phyloP scores from a whole-genome alignment of 2,329 filamentous ascomycete genomes.

The Colletotrichum gloeosporioides region DNA sequence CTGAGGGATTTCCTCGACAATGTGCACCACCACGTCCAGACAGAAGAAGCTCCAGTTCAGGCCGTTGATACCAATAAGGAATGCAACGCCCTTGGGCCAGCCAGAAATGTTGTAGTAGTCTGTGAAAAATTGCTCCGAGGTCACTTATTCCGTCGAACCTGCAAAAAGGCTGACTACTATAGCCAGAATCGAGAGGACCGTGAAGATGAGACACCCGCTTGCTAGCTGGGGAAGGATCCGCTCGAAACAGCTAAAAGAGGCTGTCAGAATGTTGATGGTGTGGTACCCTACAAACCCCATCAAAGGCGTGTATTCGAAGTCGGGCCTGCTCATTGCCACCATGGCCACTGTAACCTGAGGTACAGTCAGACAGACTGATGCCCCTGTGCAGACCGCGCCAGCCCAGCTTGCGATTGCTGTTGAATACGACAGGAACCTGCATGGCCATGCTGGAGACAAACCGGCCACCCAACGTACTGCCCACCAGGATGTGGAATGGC shows the following conservation, averaged over 20 bases:
- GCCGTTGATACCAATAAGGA: conserved; percentile 32
- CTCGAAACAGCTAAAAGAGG: conserved; percentile 27
- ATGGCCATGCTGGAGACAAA: conserved; percentile 21
- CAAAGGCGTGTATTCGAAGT: conserved; percentile 29
- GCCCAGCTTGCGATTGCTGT: conserved; percentile 30
- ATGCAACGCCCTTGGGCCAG: conserved; percentile 31
- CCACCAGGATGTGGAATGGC: conserved; percentile 33
- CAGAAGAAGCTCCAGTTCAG: conserved; percentile 35
- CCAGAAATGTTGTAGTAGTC: conserved; percentile 26
- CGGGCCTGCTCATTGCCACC: conserved; percentile 25
- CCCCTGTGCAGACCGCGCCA: conserved; percentile 28
- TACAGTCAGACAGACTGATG: conserved; percentile 28
- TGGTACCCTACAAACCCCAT: conserved; percentile 32
- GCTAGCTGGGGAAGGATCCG: conserved; percentile 28
- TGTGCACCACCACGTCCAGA: conserved; percentile 31
- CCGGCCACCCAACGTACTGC: conserved; percentile 31
- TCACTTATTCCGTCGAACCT: conserved; percentile 22
- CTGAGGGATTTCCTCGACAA: conserved; percentile 32
- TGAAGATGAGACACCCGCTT: conserved; percentile 28
- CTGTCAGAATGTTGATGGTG: conserved; percentile 26
- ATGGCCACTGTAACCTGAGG: conserved; percentile 25
- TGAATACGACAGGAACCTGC: conserved; percentile 27
- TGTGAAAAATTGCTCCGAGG: conserved; percentile 26
- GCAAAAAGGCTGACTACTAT: conserved; percentile 31
- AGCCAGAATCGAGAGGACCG: conserved; percentile 25